Conservation (phyloP, 495 filamentous ascomycete species). For the Trichoderma orchidacearum region DNA sequence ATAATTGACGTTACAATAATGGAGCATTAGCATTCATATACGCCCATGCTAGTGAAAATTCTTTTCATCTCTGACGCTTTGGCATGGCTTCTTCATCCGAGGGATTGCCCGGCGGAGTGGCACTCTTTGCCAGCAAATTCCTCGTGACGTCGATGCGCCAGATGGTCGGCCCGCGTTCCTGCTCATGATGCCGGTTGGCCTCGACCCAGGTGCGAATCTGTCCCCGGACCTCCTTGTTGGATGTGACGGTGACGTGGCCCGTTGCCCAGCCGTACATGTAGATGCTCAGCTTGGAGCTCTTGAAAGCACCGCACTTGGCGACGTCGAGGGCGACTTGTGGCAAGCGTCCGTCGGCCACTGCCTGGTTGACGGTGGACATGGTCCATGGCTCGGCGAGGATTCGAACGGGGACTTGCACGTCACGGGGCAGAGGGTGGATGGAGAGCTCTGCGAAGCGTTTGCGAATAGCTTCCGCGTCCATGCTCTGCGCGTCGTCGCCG, state of each 20-base stretch:
- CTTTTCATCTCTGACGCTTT: not conserved
- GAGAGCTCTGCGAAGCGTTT: slow-evolving; percentile 13
- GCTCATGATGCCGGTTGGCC: slow-evolving; percentile 11
- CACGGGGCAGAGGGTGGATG: slow-evolving; percentile 9
- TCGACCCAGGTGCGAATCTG: slow-evolving; percentile 43
- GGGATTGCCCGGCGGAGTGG: not conserved
- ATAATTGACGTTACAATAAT: too few species aligned
- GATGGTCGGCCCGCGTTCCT: slow-evolving; percentile 38
- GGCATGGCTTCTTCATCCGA: not conserved
- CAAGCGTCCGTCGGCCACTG: slow-evolving; percentile 2
- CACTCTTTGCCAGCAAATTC: slow-evolving; percentile 44
- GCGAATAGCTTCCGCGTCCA: not conserved
- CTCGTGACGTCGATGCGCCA: slow-evolving; percentile 50
- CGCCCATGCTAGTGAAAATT: not conserved
- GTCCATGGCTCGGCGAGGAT: slow-evolving; percentile 7
- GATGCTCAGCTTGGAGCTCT: slow-evolving; percentile 50
- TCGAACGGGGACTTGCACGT: slow-evolving; percentile 15
- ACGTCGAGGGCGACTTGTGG: slow-evolving; percentile 14
- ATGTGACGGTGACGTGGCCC: slow-evolving; percentile 49
- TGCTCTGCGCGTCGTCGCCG: slow-evolving; percentile 1
- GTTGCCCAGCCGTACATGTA: slow-evolving; percentile 57
- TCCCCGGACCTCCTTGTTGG: slow-evolving; percentile 50
- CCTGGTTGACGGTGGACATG: slow-evolving; percentile 3
- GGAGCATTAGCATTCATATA: not conserved
- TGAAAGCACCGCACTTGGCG: slow-evolving; percentile 23